Base-by-base conservation (phyloP, 495 filamentous ascomycete species). In the Oidiodendron maius region DNA sequence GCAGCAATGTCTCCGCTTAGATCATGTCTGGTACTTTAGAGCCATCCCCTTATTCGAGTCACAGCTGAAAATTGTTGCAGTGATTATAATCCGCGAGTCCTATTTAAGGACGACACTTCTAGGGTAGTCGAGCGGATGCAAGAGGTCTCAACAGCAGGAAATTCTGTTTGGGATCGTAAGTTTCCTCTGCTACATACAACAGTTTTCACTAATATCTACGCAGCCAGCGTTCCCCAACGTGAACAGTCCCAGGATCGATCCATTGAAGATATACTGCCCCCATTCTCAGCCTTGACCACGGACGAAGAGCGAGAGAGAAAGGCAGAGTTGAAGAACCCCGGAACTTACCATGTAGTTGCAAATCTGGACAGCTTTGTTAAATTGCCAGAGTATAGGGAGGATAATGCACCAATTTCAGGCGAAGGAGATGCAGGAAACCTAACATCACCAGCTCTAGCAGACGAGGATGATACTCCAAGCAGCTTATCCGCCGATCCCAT, bases 241-340 rank as follows among this genome's bases (percentile, higher is more conserved):
- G 52, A 61, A 9, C 68, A 75, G 50, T 46, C 59, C 1, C 37
- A 16, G 15, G 12, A 41, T 24, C 39, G n/a, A 32, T 45, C 36
- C 11, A 20, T 30, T 13, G 47, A 56, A 3, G 62, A 66, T 48
- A 32, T 53, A 23, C 64, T 82, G 3, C 77, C 78, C 12, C 68
- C 71, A 2, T 82, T 83, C 53, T 57, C 71, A 16, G 49, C 59
- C 8, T 66, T 83, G 30, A 79, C 69, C 3, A 81, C 67, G n/a
- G 78, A 82, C 50, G 78, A 82, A 36, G 79, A 81, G 1, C 60
- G 79, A 44, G 78, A 83, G 51, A 69, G 57, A 49, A 83, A 82
- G 52, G 79, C 78, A 5, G 70, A 78, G 47, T 59, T 59, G 4
- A 64, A 64, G 30, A 60, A 60, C 23, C 77, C 79, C 1, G 78